These are phyloP conservation scores for Coemansia sp. DNA, from an alignment of 192 early-diverging fungal genomes.

Conservation along the genomic window DNA sequence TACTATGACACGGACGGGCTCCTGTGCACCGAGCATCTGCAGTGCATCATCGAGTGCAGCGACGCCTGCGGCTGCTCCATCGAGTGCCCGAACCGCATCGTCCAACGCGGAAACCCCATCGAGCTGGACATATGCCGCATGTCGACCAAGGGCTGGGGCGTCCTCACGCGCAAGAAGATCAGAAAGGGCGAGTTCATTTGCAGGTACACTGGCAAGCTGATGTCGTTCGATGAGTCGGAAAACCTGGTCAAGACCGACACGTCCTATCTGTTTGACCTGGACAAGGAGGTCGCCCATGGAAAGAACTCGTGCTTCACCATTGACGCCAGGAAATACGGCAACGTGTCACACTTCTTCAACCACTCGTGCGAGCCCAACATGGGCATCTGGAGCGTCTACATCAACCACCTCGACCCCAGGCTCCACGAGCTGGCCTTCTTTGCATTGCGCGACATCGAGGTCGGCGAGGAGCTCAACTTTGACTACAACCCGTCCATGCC, in stretches of 20 bases:
- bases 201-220: constrained; percentile 94
- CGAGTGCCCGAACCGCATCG: constrained; percentile 53
- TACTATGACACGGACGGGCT: constrained; percentile 48
- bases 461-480: constrained; percentile 88
- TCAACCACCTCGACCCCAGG: constrained; percentile 78
- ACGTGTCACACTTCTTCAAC: constrained; percentile 95
- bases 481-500: constrained; percentile 80
- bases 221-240: constrained; percentile 75
- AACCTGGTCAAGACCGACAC: constrained; percentile 51
- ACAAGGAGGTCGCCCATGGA: constrained; percentile 74
- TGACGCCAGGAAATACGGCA: constrained; percentile 90
- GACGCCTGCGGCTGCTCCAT: constrained; percentile 40
- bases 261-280: constrained; percentile 68
- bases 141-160: constrained; percentile 44
- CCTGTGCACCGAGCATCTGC: constrained; percentile 28
- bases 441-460: constrained; percentile 66
- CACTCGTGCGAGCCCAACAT: constrained; percentile 96
- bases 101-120: constrained; percentile 45
- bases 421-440: constrained; percentile 91
- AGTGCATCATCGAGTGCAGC: constrained; percentile 49
- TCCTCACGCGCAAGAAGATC: constrained; percentile 21
- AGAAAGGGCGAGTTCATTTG: constrained; percentile 78
- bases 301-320: constrained; percentile 88
- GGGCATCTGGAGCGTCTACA: constrained; percentile 47
- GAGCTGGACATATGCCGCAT: constrained; percentile 44